Conservation (phyloP, 2,329 filamentous ascomycete genomes). For the Dactylellina drechsleri region DNA sequence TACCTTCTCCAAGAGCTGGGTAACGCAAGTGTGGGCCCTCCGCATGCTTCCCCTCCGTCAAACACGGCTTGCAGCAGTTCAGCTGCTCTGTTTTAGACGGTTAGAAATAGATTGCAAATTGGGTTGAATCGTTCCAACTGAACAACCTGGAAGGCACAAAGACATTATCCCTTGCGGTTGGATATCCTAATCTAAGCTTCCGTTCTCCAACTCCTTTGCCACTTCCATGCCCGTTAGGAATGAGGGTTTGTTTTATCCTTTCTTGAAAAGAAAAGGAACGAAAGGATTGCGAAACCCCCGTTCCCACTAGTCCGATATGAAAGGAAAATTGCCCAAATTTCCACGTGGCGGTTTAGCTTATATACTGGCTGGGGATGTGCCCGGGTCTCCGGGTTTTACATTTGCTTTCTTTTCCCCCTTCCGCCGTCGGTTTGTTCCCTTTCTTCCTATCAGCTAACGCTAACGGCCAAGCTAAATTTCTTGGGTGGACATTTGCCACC, state of each 20-base stretch:
- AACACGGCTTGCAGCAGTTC: constrained; percentile 24
- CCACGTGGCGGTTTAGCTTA: constrained; percentile 53
- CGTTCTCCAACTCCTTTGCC: neutral
- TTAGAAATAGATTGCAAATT: too few relatives aligned
- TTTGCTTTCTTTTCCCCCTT: neutral
- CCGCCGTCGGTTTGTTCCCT: constrained; percentile 2
- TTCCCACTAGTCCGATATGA: neutral
- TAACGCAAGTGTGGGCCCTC: constrained; percentile 25
- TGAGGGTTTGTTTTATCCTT: constrained; percentile 9
- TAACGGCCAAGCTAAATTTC: constrained; percentile 23
- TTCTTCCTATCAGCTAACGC: constrained; percentile 31
- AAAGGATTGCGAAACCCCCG: constrained; percentile 10
- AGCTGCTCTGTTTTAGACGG: neutral
- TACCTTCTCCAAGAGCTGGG: constrained; percentile 20
- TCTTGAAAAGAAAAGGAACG: constrained; percentile 3
- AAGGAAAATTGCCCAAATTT: constrained; percentile 41
- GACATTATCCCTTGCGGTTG: too few relatives aligned
- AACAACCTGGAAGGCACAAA: neutral
- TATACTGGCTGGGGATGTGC: constrained; percentile 6
- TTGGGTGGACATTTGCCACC: constrained; percentile 44
- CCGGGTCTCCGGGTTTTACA: constrained; percentile 2
- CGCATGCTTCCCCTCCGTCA: constrained; percentile 24
- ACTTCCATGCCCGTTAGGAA: neutral
- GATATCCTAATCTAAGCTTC: too few relatives aligned
- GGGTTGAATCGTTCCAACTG: too few relatives aligned